Evolutionary conservation across 2,329 filamentous ascomycete genomes (phyloP).

Genomic region (Ceratocystis cacaofunesta): DNA sequence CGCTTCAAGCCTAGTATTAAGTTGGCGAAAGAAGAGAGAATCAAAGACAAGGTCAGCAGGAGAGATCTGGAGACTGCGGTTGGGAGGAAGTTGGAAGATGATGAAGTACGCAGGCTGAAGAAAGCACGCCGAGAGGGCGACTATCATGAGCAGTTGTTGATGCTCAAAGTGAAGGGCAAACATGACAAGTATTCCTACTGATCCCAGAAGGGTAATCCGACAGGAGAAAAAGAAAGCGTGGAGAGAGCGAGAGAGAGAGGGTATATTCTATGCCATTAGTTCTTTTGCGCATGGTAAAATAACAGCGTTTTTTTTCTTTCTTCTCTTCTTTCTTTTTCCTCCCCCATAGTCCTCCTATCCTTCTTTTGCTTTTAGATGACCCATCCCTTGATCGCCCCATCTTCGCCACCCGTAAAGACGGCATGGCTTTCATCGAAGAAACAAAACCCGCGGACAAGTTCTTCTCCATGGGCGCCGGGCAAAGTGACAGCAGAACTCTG

Average conservation of each 20-base stretch:
- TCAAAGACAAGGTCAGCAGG: constrained; percentile 68
- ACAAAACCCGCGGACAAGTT: constrained; percentile 49
- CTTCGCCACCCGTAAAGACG: constrained; percentile 45
- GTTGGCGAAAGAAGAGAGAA: constrained; percentile 68
- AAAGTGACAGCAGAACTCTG: constrained; percentile 42
- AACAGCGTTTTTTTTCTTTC: not conserved
- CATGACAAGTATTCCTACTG: constrained; percentile 60
- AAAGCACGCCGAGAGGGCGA: constrained; percentile 71
- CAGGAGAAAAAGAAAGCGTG: too few relatives aligned
- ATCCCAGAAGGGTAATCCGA: not conserved
- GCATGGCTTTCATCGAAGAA: constrained; percentile 46
- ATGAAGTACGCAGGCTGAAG: constrained; percentile 74
- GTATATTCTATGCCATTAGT: not conserved
- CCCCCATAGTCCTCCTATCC: not conserved
- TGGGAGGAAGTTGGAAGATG: constrained; percentile 61
- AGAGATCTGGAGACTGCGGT: constrained; percentile 72
- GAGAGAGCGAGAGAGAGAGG: not conserved
- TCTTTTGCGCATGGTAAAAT: not conserved
- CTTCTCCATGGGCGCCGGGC: constrained; percentile 46
- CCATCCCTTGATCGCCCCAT: constrained; percentile 44
- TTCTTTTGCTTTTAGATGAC: constrained; percentile 19
- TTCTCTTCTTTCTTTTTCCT: not conserved
- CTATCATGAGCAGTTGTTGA: constrained; percentile 74
- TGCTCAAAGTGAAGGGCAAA: constrained; percentile 82
- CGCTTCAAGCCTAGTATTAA: constrained; percentile 70